Percentiles rank a stretch among this genome's conserved stretches.
Conservation (phyloP, 1,284 basidiomycete species). For the Garcileccinum viscosum region DNA sequence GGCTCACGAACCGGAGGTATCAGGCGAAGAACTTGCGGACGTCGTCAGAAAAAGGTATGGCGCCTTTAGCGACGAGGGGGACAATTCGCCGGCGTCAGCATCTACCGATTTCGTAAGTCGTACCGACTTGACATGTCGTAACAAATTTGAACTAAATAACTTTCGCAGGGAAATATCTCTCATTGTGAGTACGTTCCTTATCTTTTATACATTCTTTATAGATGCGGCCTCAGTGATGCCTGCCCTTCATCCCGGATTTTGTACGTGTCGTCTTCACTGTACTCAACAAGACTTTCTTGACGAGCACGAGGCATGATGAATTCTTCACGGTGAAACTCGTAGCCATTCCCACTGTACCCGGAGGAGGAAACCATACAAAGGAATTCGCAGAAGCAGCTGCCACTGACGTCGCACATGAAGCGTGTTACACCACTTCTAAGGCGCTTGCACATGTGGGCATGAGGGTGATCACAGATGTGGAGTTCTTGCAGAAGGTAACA, state of each 20-base stretch:
- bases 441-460: conserved; percentile 64
- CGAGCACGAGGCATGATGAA: background rate
- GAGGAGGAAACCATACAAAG: conserved; percentile 70
- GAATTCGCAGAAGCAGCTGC: conserved; percentile 61
- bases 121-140: background rate
- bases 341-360: conserved; percentile 58
- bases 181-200: conserved; percentile 47
- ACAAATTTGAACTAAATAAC: background rate
- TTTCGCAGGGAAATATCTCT: conserved; percentile 63
- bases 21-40: conserved; percentile 63
- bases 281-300: background rate
- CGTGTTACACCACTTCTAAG: conserved; percentile 60
- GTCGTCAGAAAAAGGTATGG: conserved; percentile 55
- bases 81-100: conserved; percentile 60
- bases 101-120: conserved; percentile 69
- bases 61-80: conserved; percentile 56
- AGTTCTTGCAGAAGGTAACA: conserved; percentile 24
- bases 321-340: background rate
- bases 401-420: conserved; percentile 61
- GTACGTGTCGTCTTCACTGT: conserved; percentile 32
- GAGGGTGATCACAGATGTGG: conserved; percentile 60
- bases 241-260: conserved; percentile 53
- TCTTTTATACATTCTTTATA: background rate
- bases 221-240: conserved; percentile 46
- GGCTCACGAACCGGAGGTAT: background rate